phyloP scores from a whole-genome alignment of 2,329 filamentous ascomycete species.

The Cytospora leucostoma region DNA sequence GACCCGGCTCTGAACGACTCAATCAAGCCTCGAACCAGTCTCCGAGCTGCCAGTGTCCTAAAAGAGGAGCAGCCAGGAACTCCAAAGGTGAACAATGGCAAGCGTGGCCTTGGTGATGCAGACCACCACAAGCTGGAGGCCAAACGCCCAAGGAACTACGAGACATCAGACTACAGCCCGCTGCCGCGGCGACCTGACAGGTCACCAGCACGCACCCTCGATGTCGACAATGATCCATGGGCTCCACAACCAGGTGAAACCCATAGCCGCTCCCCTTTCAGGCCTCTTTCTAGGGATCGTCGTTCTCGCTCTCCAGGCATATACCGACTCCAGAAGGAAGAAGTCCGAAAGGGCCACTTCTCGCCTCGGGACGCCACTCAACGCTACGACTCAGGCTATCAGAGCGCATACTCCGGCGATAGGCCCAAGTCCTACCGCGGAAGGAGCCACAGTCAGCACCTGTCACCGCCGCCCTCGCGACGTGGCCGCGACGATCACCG shows the following conservation, averaged over 20 bases:
- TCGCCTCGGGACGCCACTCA: conserved; percentile 21
- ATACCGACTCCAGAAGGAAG: conserved; percentile 18
- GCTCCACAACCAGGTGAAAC: conserved; percentile 18
- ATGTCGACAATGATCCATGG: conserved; percentile 15
- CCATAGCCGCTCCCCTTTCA: conserved; percentile 8
- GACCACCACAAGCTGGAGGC: conserved; percentile 12
- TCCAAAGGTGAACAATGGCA: not conserved
- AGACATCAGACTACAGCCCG: conserved; percentile 17
- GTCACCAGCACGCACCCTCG: conserved; percentile 10
- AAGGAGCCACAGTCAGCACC: conserved; percentile 13
- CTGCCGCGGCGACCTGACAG: conserved; percentile 14
- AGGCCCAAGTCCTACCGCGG: conserved; percentile 15
- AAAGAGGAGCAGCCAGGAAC: not conserved
- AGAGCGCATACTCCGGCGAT: conserved; percentile 20
- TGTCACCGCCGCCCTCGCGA: conserved; percentile 20
- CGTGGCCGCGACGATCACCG: conserved; percentile 15
- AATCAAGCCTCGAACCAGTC: conserved; percentile 5
- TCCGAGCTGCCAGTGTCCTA: not conserved
- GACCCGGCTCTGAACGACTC: conserved; percentile 17
- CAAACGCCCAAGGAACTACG: conserved; percentile 17
- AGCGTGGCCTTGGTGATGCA: conserved; percentile 8
- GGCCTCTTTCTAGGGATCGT: conserved; percentile 20
- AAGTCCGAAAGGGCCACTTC: conserved; percentile 8
- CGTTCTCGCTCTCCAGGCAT: conserved; percentile 21
- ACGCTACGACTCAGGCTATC: conserved; percentile 27